Base-by-base conservation (phyloP, 2,329 filamentous ascomycete species). In the Pseudogymnoascus sp. region DNA sequence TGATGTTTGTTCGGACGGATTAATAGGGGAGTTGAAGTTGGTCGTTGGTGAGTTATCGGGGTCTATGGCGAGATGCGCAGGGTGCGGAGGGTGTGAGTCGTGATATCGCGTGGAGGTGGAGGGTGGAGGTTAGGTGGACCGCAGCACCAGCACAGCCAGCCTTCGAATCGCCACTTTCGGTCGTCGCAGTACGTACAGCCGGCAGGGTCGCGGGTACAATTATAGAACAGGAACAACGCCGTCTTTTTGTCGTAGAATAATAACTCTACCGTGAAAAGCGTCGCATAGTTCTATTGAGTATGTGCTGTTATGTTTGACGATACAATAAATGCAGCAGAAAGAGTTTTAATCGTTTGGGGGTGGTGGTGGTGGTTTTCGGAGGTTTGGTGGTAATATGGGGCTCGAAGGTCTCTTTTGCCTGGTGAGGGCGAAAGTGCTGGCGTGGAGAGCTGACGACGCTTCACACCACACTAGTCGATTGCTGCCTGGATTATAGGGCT, bases 81-180 rank as follows among this genome's bases (percentile, higher is more conserved):
- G 43, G 43, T 54, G 43, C 20, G 12, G n/a, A 57, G 32, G 25
- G 50, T 30, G 57, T 47, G 41, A 58, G 57, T 39, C 32, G 35
- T 34, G 57, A 25, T 58, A 39, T 38, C 37, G 62, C 18, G 38
- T 41, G 61, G 54, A 28, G 38, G 63, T 32, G 8, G 57, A 28
- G 57, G 20, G 58, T 60, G 62, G 34, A 38, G 39, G 20, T 47
- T 20, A 63, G 60, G 39, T 63, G 64, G 59, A 57, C 47, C 35
- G 61, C 62, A 47, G 67, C 57, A 58, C 57, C 37, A 38, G 63
- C 37, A 38, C 62, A 58, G 60, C 61, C 62, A 30, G 62, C 60
- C 41, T 57, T 59, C 35, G 22, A 58, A 58, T 58, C 57, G 32
- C 57, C 57, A 58, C 54, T 58, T 58, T 58, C 54, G 43, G 43